These are phyloP conservation scores for Chalciporus piperatoides DNA, from an alignment of 1,284 basidiomycete genomes.

Conservation along the genomic window DNA sequence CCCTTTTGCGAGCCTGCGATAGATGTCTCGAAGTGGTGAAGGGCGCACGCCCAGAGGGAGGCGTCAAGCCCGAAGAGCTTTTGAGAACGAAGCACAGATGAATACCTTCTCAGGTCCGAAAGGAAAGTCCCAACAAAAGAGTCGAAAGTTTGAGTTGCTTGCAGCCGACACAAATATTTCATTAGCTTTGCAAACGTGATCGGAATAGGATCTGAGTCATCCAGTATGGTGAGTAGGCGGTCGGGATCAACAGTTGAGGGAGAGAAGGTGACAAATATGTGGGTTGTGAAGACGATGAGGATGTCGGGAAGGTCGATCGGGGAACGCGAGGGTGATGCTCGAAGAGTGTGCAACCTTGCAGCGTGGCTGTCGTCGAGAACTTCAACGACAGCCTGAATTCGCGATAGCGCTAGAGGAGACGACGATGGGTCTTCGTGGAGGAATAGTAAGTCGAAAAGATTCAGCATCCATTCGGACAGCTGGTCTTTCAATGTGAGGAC, in stretches of 20 bases:
- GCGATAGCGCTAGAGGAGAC: slow-evolving; percentile 3
- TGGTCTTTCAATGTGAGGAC: slow-evolving; percentile 15
- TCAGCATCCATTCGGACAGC: slow-evolving; percentile 25
- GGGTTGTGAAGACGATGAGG: slow-evolving; percentile 30
- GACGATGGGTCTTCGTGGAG: slow-evolving; percentile 1
- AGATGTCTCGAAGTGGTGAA: slow-evolving; percentile 44
- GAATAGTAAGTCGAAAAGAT: slow-evolving; percentile 25
- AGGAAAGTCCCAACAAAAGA: slow-evolving; percentile 23
- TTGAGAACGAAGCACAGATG: slow-evolving; percentile 34
- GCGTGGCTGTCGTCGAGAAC: slow-evolving; percentile 20
- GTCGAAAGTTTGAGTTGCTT: slow-evolving; percentile 11
- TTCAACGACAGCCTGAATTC: slow-evolving; percentile 17
- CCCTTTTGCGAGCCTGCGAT: slow-evolving; percentile 16
- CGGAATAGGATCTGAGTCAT: slow-evolving; percentile 28
- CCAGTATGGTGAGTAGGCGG: slow-evolving; percentile 24
- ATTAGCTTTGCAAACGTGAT: slow-evolving; percentile 34
- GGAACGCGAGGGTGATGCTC: slow-evolving; percentile 8
- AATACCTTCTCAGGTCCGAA: slow-evolving; percentile 31
- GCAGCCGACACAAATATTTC: slow-evolving; percentile 12
- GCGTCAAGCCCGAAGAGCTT: slow-evolving; percentile 43
- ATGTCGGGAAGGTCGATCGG: slow-evolving; percentile 28
- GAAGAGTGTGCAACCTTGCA: slow-evolving; percentile 17
- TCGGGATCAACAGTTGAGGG: slow-evolving; percentile 7
- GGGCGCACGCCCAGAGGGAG: slow-evolving; percentile 50
- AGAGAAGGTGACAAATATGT: slow-evolving; percentile 24